Base-by-base conservation (phyloP, 1,284 basidiomycete species). In the Ganoderma sinense region DNA sequence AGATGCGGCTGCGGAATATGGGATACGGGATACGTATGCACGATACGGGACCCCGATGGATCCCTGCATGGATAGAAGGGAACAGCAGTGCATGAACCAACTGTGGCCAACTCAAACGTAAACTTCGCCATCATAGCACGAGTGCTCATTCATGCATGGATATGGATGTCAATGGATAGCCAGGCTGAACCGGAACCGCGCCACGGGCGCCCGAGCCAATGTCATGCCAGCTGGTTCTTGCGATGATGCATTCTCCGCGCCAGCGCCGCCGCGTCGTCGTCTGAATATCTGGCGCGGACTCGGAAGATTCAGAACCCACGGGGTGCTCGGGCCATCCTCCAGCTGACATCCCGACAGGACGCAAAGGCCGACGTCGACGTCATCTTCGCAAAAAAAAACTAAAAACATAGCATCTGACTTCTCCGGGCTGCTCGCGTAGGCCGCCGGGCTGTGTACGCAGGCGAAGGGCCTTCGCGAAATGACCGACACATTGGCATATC, bases 371-470 rank as follows among this genome's bases (percentile, higher is more conserved):
- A 58, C 56, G 33, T 33, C 23, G 23, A 45, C 39, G 39, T 26
- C 36, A 40, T 39, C 36, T 18, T 8, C 16, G 33, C 16, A 36
- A 4, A 58, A n/a, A 59, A 59, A 39, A 59, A n/a, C 11, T 33
- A n/a, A 59, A 59, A 39, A n/a, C 58, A n/a, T 20, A 29, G 11
- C 36, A 40, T 40, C 36, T 41, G 59, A 60, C 59, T 29, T 1
- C n/a, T 14, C 55, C 11, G 53, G 4, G 29, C 33, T 31, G 29
- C 31, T 58, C 33, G 31, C 56, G 18, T 33, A 56, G 31, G 53
- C 56, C 56, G 56, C 4, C 39, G 59, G 58, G 65, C 65, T 66
- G 65, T 61, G 65, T 51, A 16, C 26, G 56, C 64, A 65, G 55
- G 58, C 45, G 58, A 51, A 3, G 29, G 29, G 14, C 14, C n/a